phyloP scores from a whole-genome alignment of 805 yeast species.

The Suhomyces emberorum region DNA sequence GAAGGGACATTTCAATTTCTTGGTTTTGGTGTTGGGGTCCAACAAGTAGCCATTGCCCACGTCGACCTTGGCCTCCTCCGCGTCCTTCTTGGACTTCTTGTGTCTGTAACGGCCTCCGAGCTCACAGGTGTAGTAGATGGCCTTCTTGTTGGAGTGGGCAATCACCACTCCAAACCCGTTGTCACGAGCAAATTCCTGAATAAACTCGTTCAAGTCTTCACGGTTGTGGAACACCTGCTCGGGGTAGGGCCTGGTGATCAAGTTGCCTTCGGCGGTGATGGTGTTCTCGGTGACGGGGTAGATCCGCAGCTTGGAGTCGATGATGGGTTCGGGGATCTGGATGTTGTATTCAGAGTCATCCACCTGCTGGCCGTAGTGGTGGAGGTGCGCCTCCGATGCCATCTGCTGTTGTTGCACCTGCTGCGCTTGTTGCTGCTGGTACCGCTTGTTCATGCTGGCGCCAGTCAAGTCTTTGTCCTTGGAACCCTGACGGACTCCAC shows the following conservation, averaged over 20 bases:
- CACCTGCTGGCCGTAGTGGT: constrained; percentile 17
- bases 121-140: constrained; percentile 58
- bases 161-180: constrained; percentile 59
- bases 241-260: constrained; percentile 53
- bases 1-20: constrained; percentile 55
- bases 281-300: constrained; percentile 44
- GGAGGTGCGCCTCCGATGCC: constrained; percentile 8
- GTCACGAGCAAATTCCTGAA: constrained; percentile 53
- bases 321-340: constrained; percentile 46
- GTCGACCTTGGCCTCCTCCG: constrained; percentile 21
- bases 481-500: neutral
- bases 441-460: constrained; percentile 5
- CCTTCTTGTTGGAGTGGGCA: constrained; percentile 56
- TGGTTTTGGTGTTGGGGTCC: constrained; percentile 44
- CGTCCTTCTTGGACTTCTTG: constrained; percentile 33
- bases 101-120: constrained; percentile 56
- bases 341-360: constrained; percentile 42
- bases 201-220: constrained; percentile 50
- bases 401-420: constrained; percentile 14
- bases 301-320: constrained; percentile 40
- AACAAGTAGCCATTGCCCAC: constrained; percentile 33
- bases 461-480: neutral
- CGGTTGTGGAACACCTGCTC: constrained; percentile 50
- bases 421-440: constrained; percentile 21
- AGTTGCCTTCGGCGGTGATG: constrained; percentile 46